Evolutionary conservation across 495 filamentous ascomycete species (phyloP).

Genomic region (Penicillium cinerascens): DNA sequence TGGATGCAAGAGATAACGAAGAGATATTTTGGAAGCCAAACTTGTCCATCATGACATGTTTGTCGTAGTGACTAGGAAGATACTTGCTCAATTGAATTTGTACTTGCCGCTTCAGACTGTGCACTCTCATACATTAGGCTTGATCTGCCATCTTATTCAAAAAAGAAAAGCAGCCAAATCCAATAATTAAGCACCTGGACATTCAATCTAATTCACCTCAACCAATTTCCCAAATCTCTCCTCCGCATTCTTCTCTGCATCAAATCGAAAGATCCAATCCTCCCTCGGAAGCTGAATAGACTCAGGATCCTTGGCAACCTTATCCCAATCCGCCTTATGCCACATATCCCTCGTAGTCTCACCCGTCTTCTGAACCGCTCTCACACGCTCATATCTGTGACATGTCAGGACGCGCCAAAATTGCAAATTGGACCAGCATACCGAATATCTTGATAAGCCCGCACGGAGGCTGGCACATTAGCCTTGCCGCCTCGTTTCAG

Average conservation of each 20-base stretch:
- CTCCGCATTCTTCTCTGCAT: conserved; percentile 53
- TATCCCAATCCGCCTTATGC: conserved; percentile 57
- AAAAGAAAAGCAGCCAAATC: background rate
- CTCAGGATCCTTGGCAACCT: conserved; percentile 52
- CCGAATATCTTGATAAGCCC: conserved; percentile 48
- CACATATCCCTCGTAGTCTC: conserved; percentile 54
- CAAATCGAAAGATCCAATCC: conserved; percentile 56
- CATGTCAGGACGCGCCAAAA: too few relatives aligned
- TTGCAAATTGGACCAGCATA: too few relatives aligned
- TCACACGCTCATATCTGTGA: conserved; percentile 47
- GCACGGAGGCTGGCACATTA: conserved; percentile 40
- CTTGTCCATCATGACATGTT: too few relatives aligned
- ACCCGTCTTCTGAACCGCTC: conserved; percentile 52
- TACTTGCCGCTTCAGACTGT: too few relatives aligned
- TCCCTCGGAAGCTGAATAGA: conserved; percentile 52
- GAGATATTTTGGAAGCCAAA: too few relatives aligned
- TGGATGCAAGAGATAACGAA: background rate
- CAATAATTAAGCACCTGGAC: background rate
- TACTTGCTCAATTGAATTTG: too few relatives aligned
- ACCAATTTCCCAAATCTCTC: conserved; percentile 43
- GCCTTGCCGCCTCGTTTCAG: conserved; percentile 52
- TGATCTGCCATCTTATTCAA: too few relatives aligned
- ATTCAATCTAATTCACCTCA: background rate
- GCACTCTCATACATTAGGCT: too few relatives aligned
- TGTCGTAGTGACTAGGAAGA: too few relatives aligned